A percentile compares a stretch with the other conserved stretches of the same genome.
Evolutionary conservation across 1,139 yeast genomes (phyloP).

Genomic region (Blastobotrys indianensis): DNA sequence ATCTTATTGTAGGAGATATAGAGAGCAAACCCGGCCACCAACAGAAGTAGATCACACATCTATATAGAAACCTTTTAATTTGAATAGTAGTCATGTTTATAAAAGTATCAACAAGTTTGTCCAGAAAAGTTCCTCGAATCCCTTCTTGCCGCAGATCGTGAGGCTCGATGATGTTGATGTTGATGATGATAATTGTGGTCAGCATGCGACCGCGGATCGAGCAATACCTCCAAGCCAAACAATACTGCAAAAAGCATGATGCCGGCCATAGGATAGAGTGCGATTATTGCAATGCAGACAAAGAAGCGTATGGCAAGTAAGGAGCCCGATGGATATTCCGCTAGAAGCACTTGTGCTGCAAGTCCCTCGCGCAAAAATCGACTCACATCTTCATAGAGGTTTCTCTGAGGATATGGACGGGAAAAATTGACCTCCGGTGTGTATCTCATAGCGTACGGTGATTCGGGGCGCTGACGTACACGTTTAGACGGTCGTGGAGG

Average conservation of each 20-base stretch:
- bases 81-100: too few relatives aligned
- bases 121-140: too few relatives aligned
- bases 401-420: neutral
- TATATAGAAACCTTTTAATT: neutral
- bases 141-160: too few relatives aligned
- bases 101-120: too few relatives aligned
- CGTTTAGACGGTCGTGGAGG: too few relatives aligned
- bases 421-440: too few relatives aligned
- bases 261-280: conserved; percentile 18
- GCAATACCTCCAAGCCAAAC: conserved; percentile 15
- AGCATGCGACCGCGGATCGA: neutral
- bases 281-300: conserved; percentile 12
- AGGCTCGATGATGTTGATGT: too few relatives aligned
- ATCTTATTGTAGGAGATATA: conserved; percentile 29
- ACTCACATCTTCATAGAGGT: conserved; percentile 9
- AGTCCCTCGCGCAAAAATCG: conserved; percentile 9
- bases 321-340: conserved; percentile 10
- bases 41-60: neutral
- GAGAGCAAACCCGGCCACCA: conserved; percentile 25
- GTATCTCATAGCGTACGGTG: too few relatives aligned
- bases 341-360: conserved; percentile 8
- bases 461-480: too few relatives aligned
- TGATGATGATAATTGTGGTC: too few relatives aligned
- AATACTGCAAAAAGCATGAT: conserved; percentile 15
- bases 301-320: conserved; percentile 11